Conservation (phyloP, 192 early-diverging fungal species). For the Coemansia sp. region DNA sequence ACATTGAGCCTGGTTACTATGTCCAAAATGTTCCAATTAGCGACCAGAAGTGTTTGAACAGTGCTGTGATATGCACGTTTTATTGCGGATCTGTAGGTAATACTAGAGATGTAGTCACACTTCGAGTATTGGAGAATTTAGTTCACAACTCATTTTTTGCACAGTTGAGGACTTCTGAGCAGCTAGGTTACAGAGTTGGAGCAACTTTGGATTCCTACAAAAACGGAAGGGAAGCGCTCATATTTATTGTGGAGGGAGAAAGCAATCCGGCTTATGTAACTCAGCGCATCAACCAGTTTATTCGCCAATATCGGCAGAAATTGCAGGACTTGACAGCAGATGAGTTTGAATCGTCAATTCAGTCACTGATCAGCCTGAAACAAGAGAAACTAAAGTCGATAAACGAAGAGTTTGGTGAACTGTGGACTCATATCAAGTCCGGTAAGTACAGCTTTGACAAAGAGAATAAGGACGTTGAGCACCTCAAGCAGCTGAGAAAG, state of each 20-base stretch:
- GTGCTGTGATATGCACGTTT: slow-evolving; percentile 73
- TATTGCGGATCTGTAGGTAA: slow-evolving; percentile 73
- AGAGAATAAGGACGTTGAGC: neutral
- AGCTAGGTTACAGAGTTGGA: slow-evolving; percentile 64
- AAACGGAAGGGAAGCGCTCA: slow-evolving; percentile 25
- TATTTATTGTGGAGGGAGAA: slow-evolving; percentile 83
- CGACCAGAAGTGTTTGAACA: slow-evolving; percentile 78
- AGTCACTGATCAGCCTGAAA: slow-evolving; percentile 61
- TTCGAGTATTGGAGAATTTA: slow-evolving; percentile 72
- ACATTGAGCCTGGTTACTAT: slow-evolving; percentile 32
- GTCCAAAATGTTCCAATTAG: slow-evolving; percentile 17
- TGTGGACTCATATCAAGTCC: slow-evolving; percentile 66
- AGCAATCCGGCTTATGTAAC: slow-evolving; percentile 77
- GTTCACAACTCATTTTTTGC: slow-evolving; percentile 81
- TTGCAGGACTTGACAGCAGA: slow-evolving; percentile 53
- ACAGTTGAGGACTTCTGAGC: slow-evolving; percentile 87
- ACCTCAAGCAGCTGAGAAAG: slow-evolving; percentile 17
- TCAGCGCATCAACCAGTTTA: slow-evolving; percentile 75
- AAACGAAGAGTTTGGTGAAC: slow-evolving; percentile 59
- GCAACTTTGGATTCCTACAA: neutral
- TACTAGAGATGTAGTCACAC: slow-evolving; percentile 55
- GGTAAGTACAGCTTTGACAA: slow-evolving; percentile 78
- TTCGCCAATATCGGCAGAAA: slow-evolving; percentile 58
- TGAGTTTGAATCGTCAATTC: slow-evolving; percentile 64
- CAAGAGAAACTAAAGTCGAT: slow-evolving; percentile 73